Evolutionary conservation across 129 eudicot genomes (phyloP).

Genomic region (Daucus carota): DH1_v3.0 NC_030382.2:12776001-12776500

Average conservation of each 20-base stretch:
- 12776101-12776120: conserved; percentile 59
- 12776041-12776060: conserved; percentile 45
- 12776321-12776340: conserved; percentile 16
- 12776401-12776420: conserved; percentile 38
- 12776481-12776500: no score
- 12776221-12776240: conserved; percentile 92
- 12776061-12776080: conserved; percentile 79
- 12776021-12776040: conserved; percentile 24
- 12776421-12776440: no score
- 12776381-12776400: conserved; percentile 25
- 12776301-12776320: conserved; percentile 38
- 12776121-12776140: conserved; percentile 65
- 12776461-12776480: no score
- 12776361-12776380: conserved; percentile 19
- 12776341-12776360: conserved; percentile 6
- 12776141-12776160: conserved; percentile 46
- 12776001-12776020: conserved; percentile 22
- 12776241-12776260: conserved; percentile 89
- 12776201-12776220: conserved; percentile 73
- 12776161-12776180: conserved; percentile 45
- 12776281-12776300: conserved; percentile 79
- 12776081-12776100: conserved; percentile 60
- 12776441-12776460: no score
- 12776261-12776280: conserved; percentile 68
- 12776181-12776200: conserved; percentile 75